These are phyloP conservation scores for Penicillium flavigenum DNA, from an alignment of 495 filamentous ascomycete genomes.

Conservation along the genomic window DNA sequence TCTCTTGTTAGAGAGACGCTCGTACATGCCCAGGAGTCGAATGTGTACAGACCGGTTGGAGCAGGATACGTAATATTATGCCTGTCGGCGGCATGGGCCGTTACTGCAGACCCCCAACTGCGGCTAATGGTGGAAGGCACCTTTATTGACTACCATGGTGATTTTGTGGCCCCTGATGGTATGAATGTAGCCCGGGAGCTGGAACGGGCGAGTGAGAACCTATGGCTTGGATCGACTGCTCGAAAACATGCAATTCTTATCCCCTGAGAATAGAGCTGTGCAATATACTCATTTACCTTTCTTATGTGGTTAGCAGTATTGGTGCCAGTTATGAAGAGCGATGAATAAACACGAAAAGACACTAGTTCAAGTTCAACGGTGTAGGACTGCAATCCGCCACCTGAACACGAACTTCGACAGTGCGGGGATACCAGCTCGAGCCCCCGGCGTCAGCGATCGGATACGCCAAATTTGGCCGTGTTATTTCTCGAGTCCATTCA, in stretches of 20 bases:
- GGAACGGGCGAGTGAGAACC: conserved; percentile 15
- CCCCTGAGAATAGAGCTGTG: background rate
- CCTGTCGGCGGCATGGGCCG: conserved; percentile 31
- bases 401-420: too few relatives aligned
- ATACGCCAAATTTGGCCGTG: too few relatives aligned
- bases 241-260: background rate
- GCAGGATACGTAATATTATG: conserved; percentile 34
- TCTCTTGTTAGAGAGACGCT: conserved; percentile 33
- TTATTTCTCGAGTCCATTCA: too few relatives aligned
- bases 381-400: too few relatives aligned
- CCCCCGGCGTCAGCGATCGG: too few relatives aligned
- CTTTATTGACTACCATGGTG: conserved; percentile 30
- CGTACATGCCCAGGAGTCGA: conserved; percentile 25
- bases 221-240: conserved; percentile 14
- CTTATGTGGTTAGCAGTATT: too few relatives aligned
- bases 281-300: background rate
- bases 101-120: conserved; percentile 22
- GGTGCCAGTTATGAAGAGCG: too few relatives aligned
- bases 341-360: too few relatives aligned
- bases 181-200: conserved; percentile 5
- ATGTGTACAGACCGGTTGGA: conserved; percentile 36
- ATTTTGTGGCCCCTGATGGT: conserved; percentile 22
- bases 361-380: too few relatives aligned
- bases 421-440: too few relatives aligned
- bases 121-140: conserved; percentile 13